Conservation (phyloP, 208 protist species). For the Crithidia sp. region DNA sequence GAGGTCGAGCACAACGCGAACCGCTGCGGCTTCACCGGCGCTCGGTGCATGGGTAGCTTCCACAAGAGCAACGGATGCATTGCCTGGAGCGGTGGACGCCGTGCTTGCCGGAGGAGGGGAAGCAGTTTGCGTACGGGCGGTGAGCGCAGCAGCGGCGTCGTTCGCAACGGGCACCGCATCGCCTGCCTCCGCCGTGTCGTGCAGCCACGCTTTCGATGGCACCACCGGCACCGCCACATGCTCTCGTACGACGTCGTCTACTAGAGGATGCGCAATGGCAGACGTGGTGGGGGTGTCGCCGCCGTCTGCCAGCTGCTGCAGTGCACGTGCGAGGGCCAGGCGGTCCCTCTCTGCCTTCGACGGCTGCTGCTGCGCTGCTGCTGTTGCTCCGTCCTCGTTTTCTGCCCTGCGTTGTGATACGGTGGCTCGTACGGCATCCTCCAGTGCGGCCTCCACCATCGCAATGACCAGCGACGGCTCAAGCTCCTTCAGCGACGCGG, state of each 20-base stretch:
- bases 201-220: conserved; percentile 22
- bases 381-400: neutral
- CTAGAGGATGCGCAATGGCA: neutral
- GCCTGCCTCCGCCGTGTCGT: neutral
- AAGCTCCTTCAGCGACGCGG: neutral
- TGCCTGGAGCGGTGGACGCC: neutral
- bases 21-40: too few relatives aligned
- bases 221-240: conserved; percentile 9
- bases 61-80: too few relatives aligned
- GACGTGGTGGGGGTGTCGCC: neutral
- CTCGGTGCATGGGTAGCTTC: too few relatives aligned
- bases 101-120: neutral
- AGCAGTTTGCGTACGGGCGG: neutral
- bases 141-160: too few relatives aligned
- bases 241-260: neutral
- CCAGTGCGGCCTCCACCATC: conserved; percentile 19
- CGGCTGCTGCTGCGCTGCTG: neutral
- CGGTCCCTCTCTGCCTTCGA: neutral
- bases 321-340: neutral
- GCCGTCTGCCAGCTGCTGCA: conserved; percentile 2
- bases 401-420: neutral
- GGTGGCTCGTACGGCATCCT: conserved; percentile 12
- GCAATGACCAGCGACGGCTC: conserved; percentile 8
- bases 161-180: too few relatives aligned
- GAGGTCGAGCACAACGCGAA: conserved; percentile 26